Evolutionary conservation across 805 yeast genomes (phyloP), one percentile per base, ranked within the genome.

Genomic region (Kuraishia floccosa): DNA sequence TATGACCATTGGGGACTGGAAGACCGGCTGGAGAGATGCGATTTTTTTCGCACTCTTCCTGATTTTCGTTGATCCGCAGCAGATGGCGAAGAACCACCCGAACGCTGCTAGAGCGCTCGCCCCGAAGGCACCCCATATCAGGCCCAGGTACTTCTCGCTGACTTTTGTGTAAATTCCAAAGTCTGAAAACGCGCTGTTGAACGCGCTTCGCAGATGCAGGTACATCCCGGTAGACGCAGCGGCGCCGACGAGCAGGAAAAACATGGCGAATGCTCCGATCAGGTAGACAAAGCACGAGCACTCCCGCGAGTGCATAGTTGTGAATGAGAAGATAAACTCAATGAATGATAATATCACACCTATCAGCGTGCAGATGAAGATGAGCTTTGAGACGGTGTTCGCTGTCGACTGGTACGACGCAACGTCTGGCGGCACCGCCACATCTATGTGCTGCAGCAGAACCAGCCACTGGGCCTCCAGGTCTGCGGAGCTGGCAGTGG

Each of bases 211-310:
- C 37, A 76, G 60, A 33, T 62, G 60, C 4, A 56, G 34, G 55
- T 58, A 78, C n/a, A 68, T 58, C 12, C 76, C 91, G 1, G 89
- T 79, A 18, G 79, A 60, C 15, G 77, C 55, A 11, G 65, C 83
- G 18, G 73, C 65, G 18, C 68, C 60, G 12, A 67, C 39, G 3
- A 59, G 9, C n/a, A 63, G 40, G 9, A 60, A 39, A 4, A 60
- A 18, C 27, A 58, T 48, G 9, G 70, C 61, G 10, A 69, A 37
- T 6, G 65, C 19, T 1, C 71, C 56, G 14, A 68, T 25, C 5
- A 79, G 27, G 28, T 65, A 52, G 6, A 74, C 64, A 19, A 68
- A 36, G 32, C 61, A 51, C 9, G 66, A 52, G 40, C 67, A 58
- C n/a, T 58, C 54, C 31, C 63, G 54, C 42, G 65, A 65, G n/a